Evolutionary conservation across 805 yeast genomes (phyloP), one percentile per base, ranked within the genome.

Genomic region (Zygosaccharomyces rouxii): DNA sequence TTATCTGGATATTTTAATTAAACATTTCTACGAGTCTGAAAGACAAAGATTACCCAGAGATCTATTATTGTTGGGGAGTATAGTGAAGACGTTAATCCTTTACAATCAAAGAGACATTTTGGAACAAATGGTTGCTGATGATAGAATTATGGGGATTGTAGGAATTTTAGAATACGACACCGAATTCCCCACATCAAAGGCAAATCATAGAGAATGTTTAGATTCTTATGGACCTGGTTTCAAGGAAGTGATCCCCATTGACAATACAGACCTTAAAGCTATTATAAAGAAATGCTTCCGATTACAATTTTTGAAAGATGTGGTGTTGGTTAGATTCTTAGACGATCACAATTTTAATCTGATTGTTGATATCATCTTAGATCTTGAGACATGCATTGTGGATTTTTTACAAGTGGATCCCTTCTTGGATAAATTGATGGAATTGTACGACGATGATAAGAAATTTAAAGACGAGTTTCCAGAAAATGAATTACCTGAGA

Each of bases 131-230:
- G 68, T 82, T 2, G 73, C 73, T 11, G 84, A 81, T 51, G 73
- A 72, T 6, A 58, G 71, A 35, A 73, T 83, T 40, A 59, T 73
- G 57, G 85, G 86, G 1, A 69, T 88, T 3, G 77, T 84, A 10
- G 96, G 96, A 0, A 84, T 89, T 10, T 68, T 92, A 41, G 99
- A 94, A 65, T 85, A 89, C 65, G 97, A 94, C 64, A 86, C 94
- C 0, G 95, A 87, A 48, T 88, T 78, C 58, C 96, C 97, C 1
- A 74, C 74, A 11, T 75, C 76, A 54, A 89, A 88, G 65, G 88
- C 96, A 3, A 84, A 87, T 56, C 88, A 87, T 68, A 71, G 97
- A 45, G 79, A 79, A 19, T 84, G 78, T 59, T 64, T 89, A 28
- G 79, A 80, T 40, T 68, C 83, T 5, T 73, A 74, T 35, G 63